Conservation (phyloP, 179 eudicot genomes). For the Gypsophila paniculata region DNA sequence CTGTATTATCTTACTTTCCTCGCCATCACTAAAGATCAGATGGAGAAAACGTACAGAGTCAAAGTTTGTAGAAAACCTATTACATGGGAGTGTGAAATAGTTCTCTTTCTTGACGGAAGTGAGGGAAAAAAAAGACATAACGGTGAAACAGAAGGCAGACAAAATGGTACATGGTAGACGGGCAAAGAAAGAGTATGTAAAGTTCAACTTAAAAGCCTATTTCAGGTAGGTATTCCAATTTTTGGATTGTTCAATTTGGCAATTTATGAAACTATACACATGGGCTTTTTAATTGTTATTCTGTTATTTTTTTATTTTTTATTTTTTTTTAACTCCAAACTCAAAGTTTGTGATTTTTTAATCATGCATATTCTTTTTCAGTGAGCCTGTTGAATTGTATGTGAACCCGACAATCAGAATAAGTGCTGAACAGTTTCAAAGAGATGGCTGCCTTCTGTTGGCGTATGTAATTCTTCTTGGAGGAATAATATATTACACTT, state of each 20-base stretch:
- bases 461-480: not conserved
- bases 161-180: not conserved
- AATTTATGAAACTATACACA: not conserved
- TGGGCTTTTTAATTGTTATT: too few species aligned
- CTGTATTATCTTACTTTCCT: not conserved
- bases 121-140: conserved; percentile 3
- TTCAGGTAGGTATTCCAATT: not conserved
- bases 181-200: not conserved
- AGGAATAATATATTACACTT: too few species aligned
- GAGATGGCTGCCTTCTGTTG: not conserved
- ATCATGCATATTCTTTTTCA: not conserved
- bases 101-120: conserved; percentile 6
- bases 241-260: not conserved
- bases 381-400: not conserved
- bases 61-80: not conserved
- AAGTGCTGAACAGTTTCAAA: not conserved
- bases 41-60: not conserved
- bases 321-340: not conserved
- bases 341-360: too few species aligned
- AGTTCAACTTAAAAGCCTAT: not conserved
- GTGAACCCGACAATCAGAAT: not conserved
- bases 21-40: not conserved
- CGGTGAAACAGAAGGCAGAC: not conserved
- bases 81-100: conserved; percentile 1
- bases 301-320: not conserved